Base-by-base conservation (phyloP, 495 filamentous ascomycete species). In the Neohortaea acidophila region DNA sequence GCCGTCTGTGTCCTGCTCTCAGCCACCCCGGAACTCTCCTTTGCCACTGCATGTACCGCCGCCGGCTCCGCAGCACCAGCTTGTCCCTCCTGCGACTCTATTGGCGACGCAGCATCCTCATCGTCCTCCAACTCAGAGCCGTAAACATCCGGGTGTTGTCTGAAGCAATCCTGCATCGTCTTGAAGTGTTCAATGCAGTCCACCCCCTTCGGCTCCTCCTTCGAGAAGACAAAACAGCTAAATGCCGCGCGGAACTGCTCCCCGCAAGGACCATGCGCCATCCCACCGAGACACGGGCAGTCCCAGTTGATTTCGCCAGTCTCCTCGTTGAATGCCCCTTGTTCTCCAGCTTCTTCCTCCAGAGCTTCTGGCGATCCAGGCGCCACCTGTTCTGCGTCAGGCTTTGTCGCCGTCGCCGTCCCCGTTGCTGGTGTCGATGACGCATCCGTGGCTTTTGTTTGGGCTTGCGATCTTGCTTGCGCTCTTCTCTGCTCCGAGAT, bases 281-380 rank as follows among this genome's bases (percentile, higher is more conserved):
- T 97, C 20, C 89, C 89, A 33, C 89, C 89, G 18, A 97, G 65
- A 55, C 89, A 97, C 14, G 91, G 89, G 60, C 89, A 97, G 56
- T 94, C 89, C 91, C 91, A 97, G 67, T 97, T 96, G 62, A 97
- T 97, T 70, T 96, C 89, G 47, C 89, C 89, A 7, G 89, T 97
- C 68, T 96, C 91, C 10, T 84, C 83, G 59, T 97, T 87, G 64
- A 94, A 97, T 0, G 89, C 89, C 15, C 86, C 89, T 57, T 94
- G 72, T 45, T 84, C 68, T 36, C 59, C 68, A 15, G 84, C 84
- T 59, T 94, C 82, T 33, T 81, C 72, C 59, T 89, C 78, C 12
- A 89, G 62, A 4, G 71, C 76, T 45, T 74, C 69, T 51, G 25
- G 53, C 45, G 27, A 58, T 11, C 41, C 46, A 27, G 43, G 12